Evolutionary conservation across 2,329 filamentous ascomycete genomes (phyloP), one percentile per base, ranked within the genome.

Genomic region (Trichoderma brevicompactum): DNA sequence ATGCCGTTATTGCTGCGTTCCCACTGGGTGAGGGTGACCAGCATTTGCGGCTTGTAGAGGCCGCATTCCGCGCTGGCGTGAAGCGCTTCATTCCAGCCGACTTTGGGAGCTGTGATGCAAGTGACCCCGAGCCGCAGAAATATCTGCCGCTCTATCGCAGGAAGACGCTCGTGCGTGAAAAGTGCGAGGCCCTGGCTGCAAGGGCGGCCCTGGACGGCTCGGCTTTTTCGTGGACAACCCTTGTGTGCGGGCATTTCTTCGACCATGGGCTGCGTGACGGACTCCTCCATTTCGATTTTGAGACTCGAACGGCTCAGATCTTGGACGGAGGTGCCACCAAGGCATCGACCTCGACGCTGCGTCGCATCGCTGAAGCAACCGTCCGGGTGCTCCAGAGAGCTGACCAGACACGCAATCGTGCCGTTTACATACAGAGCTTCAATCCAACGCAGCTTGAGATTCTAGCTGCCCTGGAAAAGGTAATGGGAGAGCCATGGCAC

Each of bases 1-100:
- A 89, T 69, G 87, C 84, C 10, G 79, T 89, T 19, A 73, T 89
- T 44, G 74, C 75, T 7, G 74, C 74, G 0, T 73, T 79, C 43
- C 75, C 74, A 1, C 69, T 78, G 40, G 68, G 79, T n/a, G 78
- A 84, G 8, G 77, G 88, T 46, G 77, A 79, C 36, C 72, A 75
- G 63, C 76, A 78, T 58, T 67, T 78, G 6, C 75, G 83, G 7
- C 78, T 89, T 63, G 82, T 86, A 50, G 82, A 89, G 58, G 87
- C 87, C 0, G 82, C 86, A 28, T 80, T 84, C 46, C 79, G 79
- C 6, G 87, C 86, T 5, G 85, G 87, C 23, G 85, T 90, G 2
- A 81, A 85, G 68, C 81, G 86, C 32, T 88, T 87, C 76, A 79
- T 90, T 46, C 86, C 87, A 2, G 83, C 84, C 13, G 87, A 90